A percentile compares a stretch with the other conserved stretches of the same genome.
phyloP scores from a whole-genome alignment of 768 basidiomycete species.

The Leccinum fibrillosum region DNA sequence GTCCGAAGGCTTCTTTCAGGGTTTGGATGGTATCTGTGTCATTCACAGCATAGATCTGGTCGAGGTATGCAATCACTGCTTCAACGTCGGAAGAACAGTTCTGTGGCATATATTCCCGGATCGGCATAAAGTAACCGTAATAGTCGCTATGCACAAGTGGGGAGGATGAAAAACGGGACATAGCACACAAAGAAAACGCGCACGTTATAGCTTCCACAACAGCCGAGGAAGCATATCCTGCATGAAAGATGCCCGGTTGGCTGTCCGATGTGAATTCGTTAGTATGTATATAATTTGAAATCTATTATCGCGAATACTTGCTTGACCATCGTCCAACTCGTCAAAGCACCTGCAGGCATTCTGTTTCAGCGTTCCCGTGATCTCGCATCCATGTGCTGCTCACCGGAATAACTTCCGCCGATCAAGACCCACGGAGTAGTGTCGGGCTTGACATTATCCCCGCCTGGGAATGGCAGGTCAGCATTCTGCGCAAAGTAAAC shows the following conservation, averaged over 20 bases:
- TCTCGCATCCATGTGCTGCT: not conserved
- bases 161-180: not conserved
- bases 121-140: not conserved
- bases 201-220: not conserved
- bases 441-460: conserved; percentile 55
- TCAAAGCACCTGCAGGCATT: not conserved
- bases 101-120: not conserved
- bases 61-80: not conserved
- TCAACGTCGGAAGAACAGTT: not conserved
- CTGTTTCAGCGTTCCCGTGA: not conserved
- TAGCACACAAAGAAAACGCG: not conserved
- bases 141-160: not conserved
- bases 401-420: not conserved
- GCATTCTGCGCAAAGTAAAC: conserved; percentile 68
- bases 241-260: not conserved
- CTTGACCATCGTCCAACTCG: not conserved
- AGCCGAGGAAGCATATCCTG: not conserved
- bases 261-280: not conserved
- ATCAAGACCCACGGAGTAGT: conserved; percentile 21
- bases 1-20: not conserved
- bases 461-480: conserved; percentile 64
- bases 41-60: not conserved
- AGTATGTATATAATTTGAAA: not conserved
- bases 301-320: not conserved
- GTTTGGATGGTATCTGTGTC: not conserved